phyloP scores from a whole-genome alignment of 768 basidiomycete species.

The Albatrellus ellisii region DNA sequence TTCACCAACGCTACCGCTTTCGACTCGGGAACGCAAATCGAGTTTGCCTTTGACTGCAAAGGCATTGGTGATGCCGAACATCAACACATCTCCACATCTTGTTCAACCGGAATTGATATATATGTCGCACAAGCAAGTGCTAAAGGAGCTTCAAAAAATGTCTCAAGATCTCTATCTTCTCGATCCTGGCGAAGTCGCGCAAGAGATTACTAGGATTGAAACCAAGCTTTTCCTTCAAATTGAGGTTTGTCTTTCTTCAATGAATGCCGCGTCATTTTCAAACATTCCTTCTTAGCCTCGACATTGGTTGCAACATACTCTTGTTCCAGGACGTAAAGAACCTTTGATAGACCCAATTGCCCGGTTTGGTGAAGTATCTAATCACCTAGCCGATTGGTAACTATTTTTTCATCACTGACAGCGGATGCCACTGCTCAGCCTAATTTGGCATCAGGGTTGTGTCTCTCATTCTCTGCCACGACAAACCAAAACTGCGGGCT shows the following conservation, averaged over 20 bases:
- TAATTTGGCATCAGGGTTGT: conserved; percentile 51
- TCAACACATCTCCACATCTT: conserved; percentile 18
- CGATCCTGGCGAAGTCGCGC: conserved; percentile 60
- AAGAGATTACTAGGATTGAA: conserved; percentile 74
- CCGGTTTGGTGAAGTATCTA: conserved; percentile 62
- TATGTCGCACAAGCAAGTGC: conserved; percentile 12
- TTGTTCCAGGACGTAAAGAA: conserved; percentile 53
- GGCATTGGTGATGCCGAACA: conserved; percentile 23
- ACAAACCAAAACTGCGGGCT: conserved; percentile 61
- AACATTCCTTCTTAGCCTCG: conserved; percentile 43
- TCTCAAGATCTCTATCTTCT: conserved; percentile 41
- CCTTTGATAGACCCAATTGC: conserved; percentile 56
- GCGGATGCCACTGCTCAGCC: conserved; percentile 4
- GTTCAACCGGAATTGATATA: conserved; percentile 24
- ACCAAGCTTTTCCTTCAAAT: conserved; percentile 61
- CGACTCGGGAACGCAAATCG: conserved; percentile 49
- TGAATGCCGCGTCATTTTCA: conserved; percentile 8
- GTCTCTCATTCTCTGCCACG: conserved; percentile 81
- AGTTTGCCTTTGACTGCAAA: conserved; percentile 46
- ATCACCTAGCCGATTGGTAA: conserved; percentile 77
- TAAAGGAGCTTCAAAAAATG: conserved; percentile 43
- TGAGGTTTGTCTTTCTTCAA: conserved; percentile 34
- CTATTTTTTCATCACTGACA: conserved; percentile 14
- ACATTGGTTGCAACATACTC: conserved; percentile 75
- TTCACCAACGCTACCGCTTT: conserved; percentile 5